Evolutionary conservation across 2,329 filamentous ascomycete genomes (phyloP), one percentile per base, ranked within the genome.

Genomic region (Fusarium sarcochroum): DNA sequence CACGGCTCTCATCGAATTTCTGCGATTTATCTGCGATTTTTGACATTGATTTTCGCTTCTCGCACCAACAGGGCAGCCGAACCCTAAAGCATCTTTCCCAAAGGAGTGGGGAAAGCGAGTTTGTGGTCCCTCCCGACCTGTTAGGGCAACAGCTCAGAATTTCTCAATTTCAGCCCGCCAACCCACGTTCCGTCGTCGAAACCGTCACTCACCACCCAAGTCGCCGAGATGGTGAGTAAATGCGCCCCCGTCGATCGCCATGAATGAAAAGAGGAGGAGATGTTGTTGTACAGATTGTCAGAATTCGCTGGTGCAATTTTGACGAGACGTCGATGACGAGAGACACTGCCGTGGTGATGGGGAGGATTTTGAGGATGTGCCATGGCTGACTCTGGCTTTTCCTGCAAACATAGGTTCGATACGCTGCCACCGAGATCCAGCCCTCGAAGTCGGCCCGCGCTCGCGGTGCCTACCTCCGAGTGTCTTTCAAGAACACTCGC

Each of bases 401-500:
- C 57, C 57, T 47, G 38, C 40, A 55, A 25, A 54, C 41, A 61
- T 48, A 97, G 94, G 93, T 97, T 89, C 93, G 94, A 86, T 98
- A 98, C 94, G 93, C 93, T 85, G 92, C 92, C 82, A 93, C 91
- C 81, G 89, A 94, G 83, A 95, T 97, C 83, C 87, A 91, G 79
- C 86, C 90, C 84, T 89, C 91, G 78, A 98, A 97, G 90, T 97
- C 93, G 87, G 96, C 96, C 85, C 93, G 95, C 88, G 92, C 95
- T 82, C 94, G 96, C 86, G 96, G 97, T 85, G 94, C 94, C 83
- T 99, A 98, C 90, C 93, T 99, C 80, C 94, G 96, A 83, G 95
- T 98, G 79, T 97, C 93, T 78, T 99, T 98, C 93, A 99, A 99
- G 92, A 99, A 99, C 91, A 99, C 96, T 83, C 94, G 96, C 82